Conservation (phyloP, 805 yeast genomes). For the Myxozyma monticola region DNA sequence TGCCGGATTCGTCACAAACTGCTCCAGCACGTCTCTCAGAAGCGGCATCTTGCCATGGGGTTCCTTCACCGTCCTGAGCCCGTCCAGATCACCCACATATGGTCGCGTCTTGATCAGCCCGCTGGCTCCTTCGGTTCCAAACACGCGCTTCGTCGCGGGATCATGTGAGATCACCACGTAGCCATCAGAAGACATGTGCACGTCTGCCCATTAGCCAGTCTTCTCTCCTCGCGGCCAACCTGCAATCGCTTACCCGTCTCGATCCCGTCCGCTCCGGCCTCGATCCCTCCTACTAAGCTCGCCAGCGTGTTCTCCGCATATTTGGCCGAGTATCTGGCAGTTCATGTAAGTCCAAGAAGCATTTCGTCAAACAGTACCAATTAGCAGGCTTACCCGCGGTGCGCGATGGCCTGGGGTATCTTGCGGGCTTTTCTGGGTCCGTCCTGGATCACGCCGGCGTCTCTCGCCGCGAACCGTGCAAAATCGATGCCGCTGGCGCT, state of each 20-base stretch:
- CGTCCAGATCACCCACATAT: constrained; percentile 42
- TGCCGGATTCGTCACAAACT: constrained; percentile 6
- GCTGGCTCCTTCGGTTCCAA: constrained; percentile 43
- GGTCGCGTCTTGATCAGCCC: constrained; percentile 43
- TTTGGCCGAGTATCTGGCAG: constrained; percentile 18
- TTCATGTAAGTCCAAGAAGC: background rate
- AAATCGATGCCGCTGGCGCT: no score
- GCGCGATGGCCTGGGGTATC: constrained; percentile 21
- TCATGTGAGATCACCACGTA: constrained; percentile 58
- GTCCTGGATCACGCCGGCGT: background rate
- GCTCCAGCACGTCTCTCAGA: constrained; percentile 18
- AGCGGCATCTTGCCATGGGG: constrained; percentile 28
- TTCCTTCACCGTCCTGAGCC: constrained; percentile 40
- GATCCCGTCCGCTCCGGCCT: constrained; percentile 48
- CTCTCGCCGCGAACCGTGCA: background rate
- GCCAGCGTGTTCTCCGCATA: constrained; percentile 37
- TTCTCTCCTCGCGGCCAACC: background rate
- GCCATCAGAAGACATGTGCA: constrained; percentile 57
- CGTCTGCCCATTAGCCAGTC: constrained; percentile 33
- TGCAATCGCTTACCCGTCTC: constrained; percentile 43
- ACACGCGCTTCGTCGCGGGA: constrained; percentile 50
- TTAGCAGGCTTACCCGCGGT: constrained; percentile 29
- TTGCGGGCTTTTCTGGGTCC: background rate
- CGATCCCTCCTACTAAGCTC: constrained; percentile 51
- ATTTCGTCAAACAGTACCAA: background rate